phyloP scores from a whole-genome alignment of 768 basidiomycete species.

The Termitomyces sp. region DNA sequence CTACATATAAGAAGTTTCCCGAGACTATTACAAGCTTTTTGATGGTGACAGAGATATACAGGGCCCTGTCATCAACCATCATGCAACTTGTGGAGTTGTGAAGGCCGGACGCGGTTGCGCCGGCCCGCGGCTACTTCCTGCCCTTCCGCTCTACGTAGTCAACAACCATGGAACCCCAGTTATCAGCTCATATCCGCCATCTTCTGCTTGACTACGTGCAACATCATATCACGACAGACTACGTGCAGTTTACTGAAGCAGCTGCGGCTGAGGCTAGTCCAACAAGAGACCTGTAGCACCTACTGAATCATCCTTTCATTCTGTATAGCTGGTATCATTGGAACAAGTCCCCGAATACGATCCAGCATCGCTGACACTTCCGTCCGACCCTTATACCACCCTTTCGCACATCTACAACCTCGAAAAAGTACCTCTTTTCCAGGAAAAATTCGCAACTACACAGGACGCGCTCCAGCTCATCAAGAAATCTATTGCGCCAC shows the following conservation, averaged over 20 bases:
- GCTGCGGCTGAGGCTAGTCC: conserved; percentile 38
- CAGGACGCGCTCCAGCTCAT: conserved; percentile 28
- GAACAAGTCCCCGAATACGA: conserved; percentile 41
- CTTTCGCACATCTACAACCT: conserved; percentile 31
- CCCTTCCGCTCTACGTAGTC: background rate
- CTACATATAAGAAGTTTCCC: background rate
- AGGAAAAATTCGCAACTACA: conserved; percentile 39
- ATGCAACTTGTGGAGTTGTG: no score
- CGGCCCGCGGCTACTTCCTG: background rate
- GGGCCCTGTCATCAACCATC: background rate
- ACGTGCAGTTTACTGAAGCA: conserved; percentile 46
- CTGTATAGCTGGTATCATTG: conserved; percentile 34
- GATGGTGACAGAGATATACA: background rate
- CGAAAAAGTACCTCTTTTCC: conserved; percentile 28
- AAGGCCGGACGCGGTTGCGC: background rate
- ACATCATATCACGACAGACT: conserved; percentile 47
- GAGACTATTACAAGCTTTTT: background rate
- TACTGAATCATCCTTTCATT: background rate
- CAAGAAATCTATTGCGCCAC: conserved; percentile 20
- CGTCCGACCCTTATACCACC: conserved; percentile 48
- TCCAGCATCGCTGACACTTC: conserved; percentile 42
- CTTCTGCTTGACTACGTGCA: conserved; percentile 50
- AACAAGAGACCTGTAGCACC: background rate
- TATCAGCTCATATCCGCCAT: conserved; percentile 43
- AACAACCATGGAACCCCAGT: conserved; percentile 15